Evolutionary conservation across 345 rosid species (phyloP).

Genomic region (Linum trigynum): DNA sequence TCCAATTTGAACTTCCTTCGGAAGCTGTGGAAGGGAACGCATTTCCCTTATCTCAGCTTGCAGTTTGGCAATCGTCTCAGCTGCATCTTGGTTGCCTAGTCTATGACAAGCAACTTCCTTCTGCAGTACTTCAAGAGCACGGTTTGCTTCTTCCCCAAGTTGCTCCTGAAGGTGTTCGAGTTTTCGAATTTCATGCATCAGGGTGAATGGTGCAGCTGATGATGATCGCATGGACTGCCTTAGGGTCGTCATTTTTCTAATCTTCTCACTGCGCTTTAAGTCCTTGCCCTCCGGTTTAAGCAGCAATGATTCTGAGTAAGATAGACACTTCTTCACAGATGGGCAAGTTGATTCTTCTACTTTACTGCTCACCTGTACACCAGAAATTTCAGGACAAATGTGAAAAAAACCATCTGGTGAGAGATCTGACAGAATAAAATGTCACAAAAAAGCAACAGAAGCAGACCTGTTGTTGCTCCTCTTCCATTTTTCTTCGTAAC

Average conservation of each 20-base stretch:
- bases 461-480: slow-evolving; percentile 39
- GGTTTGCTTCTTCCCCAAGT: slow-evolving; percentile 91
- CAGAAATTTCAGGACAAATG: slow-evolving; percentile 7
- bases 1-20: slow-evolving; percentile 53
- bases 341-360: slow-evolving; percentile 47
- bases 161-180: slow-evolving; percentile 98
- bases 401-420: too few relatives aligned
- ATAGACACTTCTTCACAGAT: slow-evolving; percentile 78
- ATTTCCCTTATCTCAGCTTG: slow-evolving; percentile 95
- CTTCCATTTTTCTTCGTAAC: slow-evolving; percentile 65
- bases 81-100: slow-evolving; percentile 98
- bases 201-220: slow-evolving; percentile 84
- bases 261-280: slow-evolving; percentile 35
- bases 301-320: slow-evolving; percentile 56
- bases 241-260: slow-evolving; percentile 45
- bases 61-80: slow-evolving; percentile 92
- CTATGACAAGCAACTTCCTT: slow-evolving; percentile 97
- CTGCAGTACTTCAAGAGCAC: slow-evolving; percentile 90
- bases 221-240: slow-evolving; percentile 94
- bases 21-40: slow-evolving; percentile 50
- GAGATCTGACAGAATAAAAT: not conserved
- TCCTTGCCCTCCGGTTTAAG: slow-evolving; percentile 52
- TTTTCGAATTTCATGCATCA: slow-evolving; percentile 98
- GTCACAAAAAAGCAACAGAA: slow-evolving; percentile 1
- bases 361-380: slow-evolving; percentile 40